Conservation (phyloP, 129 eudicot species). For the Lactuca saligna region DNA sequence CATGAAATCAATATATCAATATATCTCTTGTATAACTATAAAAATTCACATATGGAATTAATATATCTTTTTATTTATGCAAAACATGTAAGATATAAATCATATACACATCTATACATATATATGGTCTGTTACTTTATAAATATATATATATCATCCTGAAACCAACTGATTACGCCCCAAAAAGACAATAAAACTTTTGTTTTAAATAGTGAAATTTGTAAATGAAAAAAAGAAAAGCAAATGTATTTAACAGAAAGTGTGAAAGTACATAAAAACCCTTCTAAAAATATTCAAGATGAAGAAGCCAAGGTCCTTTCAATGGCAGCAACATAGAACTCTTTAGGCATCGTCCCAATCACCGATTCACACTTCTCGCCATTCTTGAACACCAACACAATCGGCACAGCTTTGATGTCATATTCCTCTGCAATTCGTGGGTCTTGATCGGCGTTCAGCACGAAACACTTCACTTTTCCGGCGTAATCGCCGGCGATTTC, state of each 20-base stretch:
- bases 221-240: background rate
- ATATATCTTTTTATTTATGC: no score
- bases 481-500: slow-evolving; percentile 81
- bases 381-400: slow-evolving; percentile 83
- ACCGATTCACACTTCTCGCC: slow-evolving; percentile 68
- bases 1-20: no score
- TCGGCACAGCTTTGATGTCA: slow-evolving; percentile 94
- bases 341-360: slow-evolving; percentile 97
- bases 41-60: no score
- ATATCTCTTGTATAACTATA: no score
- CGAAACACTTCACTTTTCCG: slow-evolving; percentile 66
- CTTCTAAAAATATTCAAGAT: slow-evolving; percentile 13
- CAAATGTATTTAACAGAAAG: background rate
- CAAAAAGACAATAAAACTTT: background rate
- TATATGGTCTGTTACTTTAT: no score
- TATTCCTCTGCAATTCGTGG: slow-evolving; percentile 57
- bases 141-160: no score
- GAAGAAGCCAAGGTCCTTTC: slow-evolving; percentile 63
- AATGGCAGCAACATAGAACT: slow-evolving; percentile 85
- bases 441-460: slow-evolving; percentile 72
- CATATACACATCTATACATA: no score
- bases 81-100: no score
- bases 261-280: background rate
- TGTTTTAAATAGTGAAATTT: no score
- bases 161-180: no score